Percentiles rank a stretch among this genome's conserved stretches.
phyloP scores from a whole-genome alignment of 2,329 filamentous ascomycete species.

The Diplodia corticola region DNA sequence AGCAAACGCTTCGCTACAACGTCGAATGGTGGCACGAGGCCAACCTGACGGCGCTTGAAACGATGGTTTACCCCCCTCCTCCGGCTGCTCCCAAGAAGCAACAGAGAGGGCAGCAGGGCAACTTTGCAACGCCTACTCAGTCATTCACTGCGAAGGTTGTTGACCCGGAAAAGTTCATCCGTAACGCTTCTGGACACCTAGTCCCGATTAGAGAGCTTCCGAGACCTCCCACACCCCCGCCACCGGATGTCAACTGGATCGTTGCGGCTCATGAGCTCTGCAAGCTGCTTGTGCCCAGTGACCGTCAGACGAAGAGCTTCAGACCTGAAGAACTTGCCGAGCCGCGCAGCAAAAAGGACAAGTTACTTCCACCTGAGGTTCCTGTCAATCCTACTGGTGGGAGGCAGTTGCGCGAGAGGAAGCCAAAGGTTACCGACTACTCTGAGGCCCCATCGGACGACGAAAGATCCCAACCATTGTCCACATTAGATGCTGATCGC shows the following conservation, averaged over 20 bases:
- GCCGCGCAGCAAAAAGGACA: constrained; percentile 60
- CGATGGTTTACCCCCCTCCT: constrained; percentile 35
- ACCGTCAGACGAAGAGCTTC: constrained; percentile 74
- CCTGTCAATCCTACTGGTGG: constrained; percentile 44
- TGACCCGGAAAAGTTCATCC: constrained; percentile 62
- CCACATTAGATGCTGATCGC: constrained; percentile 34
- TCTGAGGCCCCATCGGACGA: constrained; percentile 52
- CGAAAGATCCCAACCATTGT: constrained; percentile 28
- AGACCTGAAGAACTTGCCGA: constrained; percentile 72
- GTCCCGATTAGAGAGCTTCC: constrained; percentile 30
- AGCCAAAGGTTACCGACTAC: constrained; percentile 52
- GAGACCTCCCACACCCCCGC: constrained; percentile 62
- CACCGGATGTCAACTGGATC: constrained; percentile 82
- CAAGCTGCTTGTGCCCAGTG: constrained; percentile 75
- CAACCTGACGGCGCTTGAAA: constrained; percentile 36
- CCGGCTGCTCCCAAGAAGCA: constrained; percentile 60
- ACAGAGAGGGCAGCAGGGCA: constrained; percentile 60
- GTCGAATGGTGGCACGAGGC: constrained; percentile 48
- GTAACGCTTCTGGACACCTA: constrained; percentile 60
- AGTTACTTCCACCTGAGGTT: constrained; percentile 34
- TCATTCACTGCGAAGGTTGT: constrained; percentile 81
- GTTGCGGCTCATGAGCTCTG: constrained; percentile 80
- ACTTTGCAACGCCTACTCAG: constrained; percentile 84
- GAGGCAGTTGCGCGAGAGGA: constrained; percentile 73
- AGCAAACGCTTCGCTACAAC: constrained; percentile 39